Percentiles rank a stretch among this genome's conserved stretches.
phyloP scores from a whole-genome alignment of 257 asterid species.

The Capsicum pubescens region DNA sequence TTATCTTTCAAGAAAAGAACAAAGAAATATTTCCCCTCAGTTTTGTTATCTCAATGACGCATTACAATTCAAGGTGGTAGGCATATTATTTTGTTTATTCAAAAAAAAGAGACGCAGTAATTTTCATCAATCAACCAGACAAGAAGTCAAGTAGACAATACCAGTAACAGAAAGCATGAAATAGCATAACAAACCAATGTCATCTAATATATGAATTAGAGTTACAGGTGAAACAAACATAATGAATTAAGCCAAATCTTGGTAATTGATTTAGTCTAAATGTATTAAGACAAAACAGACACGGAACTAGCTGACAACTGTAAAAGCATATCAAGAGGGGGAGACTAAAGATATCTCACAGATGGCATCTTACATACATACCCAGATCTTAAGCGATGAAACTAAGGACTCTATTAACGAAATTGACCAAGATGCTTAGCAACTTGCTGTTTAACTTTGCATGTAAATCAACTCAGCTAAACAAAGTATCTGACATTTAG shows the following conservation, averaged over 20 bases:
- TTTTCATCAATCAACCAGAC: neutral
- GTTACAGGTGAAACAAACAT: neutral
- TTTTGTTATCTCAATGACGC: too few relatives aligned
- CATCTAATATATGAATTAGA: neutral
- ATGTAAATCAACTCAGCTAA: slow-evolving; percentile 58
- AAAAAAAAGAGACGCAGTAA: too few relatives aligned
- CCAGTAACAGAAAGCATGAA: neutral
- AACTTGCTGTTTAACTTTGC: slow-evolving; percentile 59
- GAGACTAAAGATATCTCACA: neutral
- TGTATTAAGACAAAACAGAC: neutral
- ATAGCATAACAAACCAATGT: neutral
- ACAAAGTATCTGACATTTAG: slow-evolving; percentile 82
- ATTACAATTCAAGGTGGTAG: too few relatives aligned
- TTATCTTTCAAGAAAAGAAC: too few relatives aligned
- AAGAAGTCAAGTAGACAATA: neutral
- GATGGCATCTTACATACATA: slow-evolving; percentile 15
- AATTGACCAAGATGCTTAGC: slow-evolving; percentile 83
- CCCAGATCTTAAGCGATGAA: slow-evolving; percentile 89
- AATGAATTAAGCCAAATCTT: neutral
- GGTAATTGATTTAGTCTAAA: neutral
- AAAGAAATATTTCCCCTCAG: too few relatives aligned
- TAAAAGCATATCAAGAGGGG: neutral
- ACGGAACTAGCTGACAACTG: neutral
- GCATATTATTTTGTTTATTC: too few relatives aligned
- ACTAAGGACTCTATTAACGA: slow-evolving; percentile 84